A percentile compares a stretch with the other conserved stretches of the same genome.
phyloP scores from a whole-genome alignment of 805 yeast genomes.

The Saccharomycopsis fermentans region DNA sequence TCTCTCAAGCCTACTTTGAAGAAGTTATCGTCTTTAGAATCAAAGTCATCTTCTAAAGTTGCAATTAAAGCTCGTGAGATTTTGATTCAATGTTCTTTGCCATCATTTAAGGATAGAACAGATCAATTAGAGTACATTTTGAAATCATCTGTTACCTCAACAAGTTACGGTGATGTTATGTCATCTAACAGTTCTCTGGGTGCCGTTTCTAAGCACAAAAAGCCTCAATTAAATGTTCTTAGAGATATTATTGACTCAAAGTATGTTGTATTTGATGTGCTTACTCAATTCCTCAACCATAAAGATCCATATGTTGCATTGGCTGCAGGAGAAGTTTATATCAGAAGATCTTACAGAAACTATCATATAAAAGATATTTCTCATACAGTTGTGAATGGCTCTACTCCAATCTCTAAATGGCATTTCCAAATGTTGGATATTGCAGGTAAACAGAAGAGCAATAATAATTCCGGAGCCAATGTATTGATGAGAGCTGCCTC shows the following conservation, averaged over 20 bases:
- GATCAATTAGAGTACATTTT: conserved; percentile 96
- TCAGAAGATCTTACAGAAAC: conserved; percentile 95
- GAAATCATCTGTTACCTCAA: conserved; percentile 80
- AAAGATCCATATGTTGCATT: conserved; percentile 80
- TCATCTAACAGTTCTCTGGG: neutral
- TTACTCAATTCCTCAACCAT: conserved; percentile 81
- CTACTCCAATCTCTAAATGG: conserved; percentile 70
- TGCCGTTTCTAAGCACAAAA: conserved; percentile 53
- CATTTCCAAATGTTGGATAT: conserved; percentile 75
- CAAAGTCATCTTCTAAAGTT: conserved; percentile 86
- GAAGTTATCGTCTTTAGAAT: conserved; percentile 76
- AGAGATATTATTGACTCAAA: conserved; percentile 93
- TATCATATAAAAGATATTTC: conserved; percentile 73
- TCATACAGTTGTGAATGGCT: conserved; percentile 31
- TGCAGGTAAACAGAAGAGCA: conserved; percentile 39
- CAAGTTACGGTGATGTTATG: conserved; percentile 72
- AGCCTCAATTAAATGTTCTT: conserved; percentile 71
- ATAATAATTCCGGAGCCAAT: conserved; percentile 35
- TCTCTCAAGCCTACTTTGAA: conserved; percentile 64
- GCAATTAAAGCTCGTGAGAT: conserved; percentile 94
- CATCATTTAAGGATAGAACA: conserved; percentile 90
- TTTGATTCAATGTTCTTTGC: conserved; percentile 91
- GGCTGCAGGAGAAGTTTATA: conserved; percentile 95
- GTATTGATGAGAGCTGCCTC: conserved; percentile 66
- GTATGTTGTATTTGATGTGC: conserved; percentile 91